These are phyloP conservation scores for Dissophora ornata DNA, from an alignment of 192 early-diverging fungal genomes.

Conservation along the genomic window DNA sequence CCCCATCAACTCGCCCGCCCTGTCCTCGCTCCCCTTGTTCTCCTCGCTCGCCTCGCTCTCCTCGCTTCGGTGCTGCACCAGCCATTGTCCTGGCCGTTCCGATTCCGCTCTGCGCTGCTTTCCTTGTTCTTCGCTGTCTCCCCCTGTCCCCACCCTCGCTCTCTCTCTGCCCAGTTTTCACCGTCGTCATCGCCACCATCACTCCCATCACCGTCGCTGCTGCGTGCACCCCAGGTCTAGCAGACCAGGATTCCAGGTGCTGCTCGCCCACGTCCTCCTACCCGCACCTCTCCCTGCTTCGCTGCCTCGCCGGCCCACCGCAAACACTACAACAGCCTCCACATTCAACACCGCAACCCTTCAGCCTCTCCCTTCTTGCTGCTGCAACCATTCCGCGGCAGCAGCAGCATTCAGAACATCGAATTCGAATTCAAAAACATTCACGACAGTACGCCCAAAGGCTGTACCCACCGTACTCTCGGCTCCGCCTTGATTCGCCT, in stretches of 20 bases:
- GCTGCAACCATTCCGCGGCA: conserved; percentile 1
- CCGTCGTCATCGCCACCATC: background rate
- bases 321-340: background rate
- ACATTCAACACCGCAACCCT: background rate
- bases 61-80: too few species aligned
- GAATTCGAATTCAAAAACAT: background rate
- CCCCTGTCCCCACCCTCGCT: background rate
- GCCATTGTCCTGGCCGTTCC: too few species aligned
- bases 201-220: background rate
- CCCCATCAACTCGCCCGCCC: too few species aligned
- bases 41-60: too few species aligned
- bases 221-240: conserved; percentile 27
- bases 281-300: conserved; percentile 16
- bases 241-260: conserved; percentile 24
- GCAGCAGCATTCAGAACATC: conserved; percentile 9
- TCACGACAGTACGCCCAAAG: background rate
- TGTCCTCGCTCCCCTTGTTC: too few species aligned
- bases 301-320: conserved; percentile 6
- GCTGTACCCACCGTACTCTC: background rate
- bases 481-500: too few species aligned
- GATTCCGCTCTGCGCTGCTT: too few species aligned
- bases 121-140: background rate
- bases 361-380: conserved; percentile 1
- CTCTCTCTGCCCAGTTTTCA: background rate
- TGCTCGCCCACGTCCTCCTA: background rate